phyloP scores from a whole-genome alignment of 2,329 filamentous ascomycete genomes.

The Fusarium continuum region DNA sequence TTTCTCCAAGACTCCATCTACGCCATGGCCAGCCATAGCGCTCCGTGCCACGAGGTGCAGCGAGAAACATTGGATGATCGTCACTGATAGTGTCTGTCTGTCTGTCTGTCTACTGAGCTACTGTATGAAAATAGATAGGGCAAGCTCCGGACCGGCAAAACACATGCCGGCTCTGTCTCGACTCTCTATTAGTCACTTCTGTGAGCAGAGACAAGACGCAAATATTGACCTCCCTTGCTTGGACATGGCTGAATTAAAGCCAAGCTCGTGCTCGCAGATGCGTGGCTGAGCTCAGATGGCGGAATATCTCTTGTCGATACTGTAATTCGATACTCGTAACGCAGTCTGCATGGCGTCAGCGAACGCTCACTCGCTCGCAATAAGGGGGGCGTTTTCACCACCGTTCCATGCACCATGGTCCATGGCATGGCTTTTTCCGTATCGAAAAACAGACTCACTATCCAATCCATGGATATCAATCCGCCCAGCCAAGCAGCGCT shows the following conservation, averaged over 20 bases:
- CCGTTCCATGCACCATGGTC: background rate
- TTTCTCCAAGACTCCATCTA: constrained; percentile 29
- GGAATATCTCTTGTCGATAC: constrained; percentile 26
- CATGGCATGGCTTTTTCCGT: constrained; percentile 1
- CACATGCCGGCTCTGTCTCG: background rate
- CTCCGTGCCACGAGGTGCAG: constrained; percentile 29
- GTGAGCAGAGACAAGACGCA: background rate
- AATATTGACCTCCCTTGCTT: background rate
- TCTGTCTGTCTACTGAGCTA: too few relatives aligned
- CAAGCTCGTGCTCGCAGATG: constrained; percentile 3
- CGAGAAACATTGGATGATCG: constrained; percentile 22
- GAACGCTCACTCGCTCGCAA: constrained; percentile 29
- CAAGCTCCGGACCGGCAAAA: constrained; percentile 15
- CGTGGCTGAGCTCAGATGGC: constrained; percentile 21
- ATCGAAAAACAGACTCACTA: constrained; percentile 4
- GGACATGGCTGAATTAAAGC: background rate
- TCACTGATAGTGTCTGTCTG: background rate
- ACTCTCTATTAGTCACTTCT: background rate
- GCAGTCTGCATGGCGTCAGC: constrained; percentile 36
- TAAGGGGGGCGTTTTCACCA: constrained; percentile 4
- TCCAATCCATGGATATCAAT: background rate
- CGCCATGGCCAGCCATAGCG: constrained; percentile 21
- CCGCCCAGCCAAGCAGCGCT: constrained; percentile 9
- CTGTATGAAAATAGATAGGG: constrained; percentile 18
- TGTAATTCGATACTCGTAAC: background rate